A percentile compares a stretch with the other conserved stretches of the same genome.
phyloP scores from a whole-genome alignment of 1,139 yeast genomes.

The Debaryomyces nepalensis region DNA sequence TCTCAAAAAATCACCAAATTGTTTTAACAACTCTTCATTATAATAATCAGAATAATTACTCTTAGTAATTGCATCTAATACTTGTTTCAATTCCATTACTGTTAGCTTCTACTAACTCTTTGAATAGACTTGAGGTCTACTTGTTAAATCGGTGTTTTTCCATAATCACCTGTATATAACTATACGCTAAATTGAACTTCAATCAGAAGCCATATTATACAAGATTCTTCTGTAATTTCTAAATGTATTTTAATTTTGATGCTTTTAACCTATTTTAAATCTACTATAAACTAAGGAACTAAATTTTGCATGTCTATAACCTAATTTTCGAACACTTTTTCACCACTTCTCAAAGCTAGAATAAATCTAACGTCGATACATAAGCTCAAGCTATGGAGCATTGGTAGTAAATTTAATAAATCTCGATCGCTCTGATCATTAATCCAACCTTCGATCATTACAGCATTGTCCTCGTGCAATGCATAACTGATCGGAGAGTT shows the following conservation, averaged over 20 bases:
- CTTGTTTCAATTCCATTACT: slow-evolving; percentile 1
- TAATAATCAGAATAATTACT: background rate
- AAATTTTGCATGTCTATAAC: slow-evolving; percentile 4
- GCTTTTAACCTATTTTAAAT: background rate
- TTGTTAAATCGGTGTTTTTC: background rate
- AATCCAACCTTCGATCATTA: slow-evolving; percentile 96
- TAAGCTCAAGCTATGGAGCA: slow-evolving; percentile 76
- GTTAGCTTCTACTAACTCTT: background rate
- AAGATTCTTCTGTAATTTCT: background rate
- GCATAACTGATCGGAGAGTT: slow-evolving; percentile 92
- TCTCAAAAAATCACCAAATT: slow-evolving; percentile 35
- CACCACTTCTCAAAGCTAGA: slow-evolving; percentile 78
- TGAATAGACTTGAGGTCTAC: too few relatives aligned
- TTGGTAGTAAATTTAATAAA: slow-evolving; percentile 76
- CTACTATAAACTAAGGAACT: slow-evolving; percentile 5
- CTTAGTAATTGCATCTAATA: background rate
- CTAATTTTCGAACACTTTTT: slow-evolving; percentile 59
- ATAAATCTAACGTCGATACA: slow-evolving; percentile 87
- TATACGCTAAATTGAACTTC: too few relatives aligned
- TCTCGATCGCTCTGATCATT: slow-evolving; percentile 91
- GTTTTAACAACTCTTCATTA: slow-evolving; percentile 14
- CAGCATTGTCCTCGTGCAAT: slow-evolving; percentile 82
- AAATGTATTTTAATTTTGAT: slow-evolving; percentile 3
- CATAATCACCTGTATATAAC: slow-evolving; percentile 5
- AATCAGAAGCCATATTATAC: background rate